Evolutionary conservation across 805 yeast genomes (phyloP).

Genomic region (Tetrapisispora phaffii): DNA sequence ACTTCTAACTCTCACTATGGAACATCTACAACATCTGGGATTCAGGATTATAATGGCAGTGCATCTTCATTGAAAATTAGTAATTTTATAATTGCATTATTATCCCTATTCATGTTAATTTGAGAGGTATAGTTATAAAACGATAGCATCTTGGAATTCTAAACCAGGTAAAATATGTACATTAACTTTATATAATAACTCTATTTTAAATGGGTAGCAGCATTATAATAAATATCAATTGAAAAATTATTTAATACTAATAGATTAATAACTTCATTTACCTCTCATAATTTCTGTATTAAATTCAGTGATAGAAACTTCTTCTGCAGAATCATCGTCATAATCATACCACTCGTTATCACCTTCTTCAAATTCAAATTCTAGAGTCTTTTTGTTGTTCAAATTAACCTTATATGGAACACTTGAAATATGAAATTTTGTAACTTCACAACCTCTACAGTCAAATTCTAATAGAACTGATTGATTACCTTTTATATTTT

Average conservation of each 20-base stretch:
- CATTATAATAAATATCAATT: no score
- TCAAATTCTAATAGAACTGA: slow-evolving; percentile 59
- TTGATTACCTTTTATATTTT: slow-evolving; percentile 9
- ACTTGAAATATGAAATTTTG: slow-evolving; percentile 50
- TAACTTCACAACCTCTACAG: slow-evolving; percentile 73
- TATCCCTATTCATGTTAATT: neutral
- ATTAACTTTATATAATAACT: neutral
- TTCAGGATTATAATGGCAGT: slow-evolving; percentile 9
- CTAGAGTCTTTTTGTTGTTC: slow-evolving; percentile 18
- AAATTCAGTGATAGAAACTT: slow-evolving; percentile 73
- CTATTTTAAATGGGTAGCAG: neutral
- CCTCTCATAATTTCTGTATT: slow-evolving; percentile 48
- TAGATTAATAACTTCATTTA: slow-evolving; percentile 8
- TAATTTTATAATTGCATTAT: neutral
- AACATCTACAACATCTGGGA: slow-evolving; percentile 2
- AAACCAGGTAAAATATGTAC: neutral
- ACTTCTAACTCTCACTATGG: slow-evolving; percentile 7
- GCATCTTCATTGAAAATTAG: slow-evolving; percentile 2
- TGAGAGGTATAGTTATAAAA: neutral
- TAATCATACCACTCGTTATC: slow-evolving; percentile 93
- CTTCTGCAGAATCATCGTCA: slow-evolving; percentile 72
- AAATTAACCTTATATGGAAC: slow-evolving; percentile 18
- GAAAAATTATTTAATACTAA: no score
- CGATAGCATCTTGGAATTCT: neutral
- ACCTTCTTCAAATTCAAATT: slow-evolving; percentile 43